These are phyloP conservation scores for Pythium oligandrum DNA, from an alignment of 352 stramenopile species.

Conservation along the genomic window DNA sequence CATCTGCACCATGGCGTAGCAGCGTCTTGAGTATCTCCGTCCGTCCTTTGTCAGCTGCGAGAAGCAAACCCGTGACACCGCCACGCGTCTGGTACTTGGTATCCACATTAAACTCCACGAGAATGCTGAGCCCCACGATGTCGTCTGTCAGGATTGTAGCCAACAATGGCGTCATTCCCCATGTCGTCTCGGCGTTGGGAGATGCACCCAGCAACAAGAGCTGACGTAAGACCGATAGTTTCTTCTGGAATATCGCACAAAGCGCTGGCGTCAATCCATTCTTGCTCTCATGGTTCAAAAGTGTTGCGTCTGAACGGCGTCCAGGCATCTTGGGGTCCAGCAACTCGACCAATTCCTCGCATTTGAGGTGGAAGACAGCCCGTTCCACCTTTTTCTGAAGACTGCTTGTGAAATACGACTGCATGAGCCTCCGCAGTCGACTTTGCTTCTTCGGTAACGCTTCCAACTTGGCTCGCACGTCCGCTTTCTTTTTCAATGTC, in stretches of 20 bases:
- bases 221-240: constrained; percentile 29
- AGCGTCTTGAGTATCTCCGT: constrained; percentile 29
- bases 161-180: constrained; percentile 50
- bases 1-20: constrained; percentile 29
- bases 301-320: neutral
- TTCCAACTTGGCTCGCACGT: constrained; percentile 38
- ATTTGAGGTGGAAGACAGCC: constrained; percentile 34
- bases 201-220: constrained; percentile 46
- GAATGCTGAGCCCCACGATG: constrained; percentile 36
- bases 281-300: constrained; percentile 49
- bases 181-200: constrained; percentile 30
- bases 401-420: constrained; percentile 24
- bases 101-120: constrained; percentile 40
- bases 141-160: constrained; percentile 40
- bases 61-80: constrained; percentile 28
- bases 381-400: constrained; percentile 41
- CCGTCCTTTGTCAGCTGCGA: constrained; percentile 51
- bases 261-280: constrained; percentile 54
- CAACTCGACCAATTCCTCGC: constrained; percentile 31
- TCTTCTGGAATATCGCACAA: constrained; percentile 33
- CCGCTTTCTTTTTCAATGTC: constrained; percentile 13
- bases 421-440: constrained; percentile 27
- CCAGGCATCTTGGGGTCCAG: constrained; percentile 22
- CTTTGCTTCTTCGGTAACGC: constrained; percentile 29
- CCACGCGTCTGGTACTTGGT: constrained; percentile 30